Base-by-base conservation (phyloP, 805 yeast genomes). In the Lipomyces spencermartinsiae region DNA sequence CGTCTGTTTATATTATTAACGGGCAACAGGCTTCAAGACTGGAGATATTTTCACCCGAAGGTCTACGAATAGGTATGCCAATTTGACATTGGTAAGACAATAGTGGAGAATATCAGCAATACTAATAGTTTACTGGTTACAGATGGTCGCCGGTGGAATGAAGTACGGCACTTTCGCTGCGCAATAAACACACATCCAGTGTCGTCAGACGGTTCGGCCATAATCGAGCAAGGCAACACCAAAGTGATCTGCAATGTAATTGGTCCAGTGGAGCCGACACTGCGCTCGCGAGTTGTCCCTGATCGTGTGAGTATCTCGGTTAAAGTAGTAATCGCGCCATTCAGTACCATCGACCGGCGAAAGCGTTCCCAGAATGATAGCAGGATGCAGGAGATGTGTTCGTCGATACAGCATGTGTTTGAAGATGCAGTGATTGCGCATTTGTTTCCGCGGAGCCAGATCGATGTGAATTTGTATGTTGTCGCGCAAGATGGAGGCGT, bases 101-200 rank as follows among this genome's bases (percentile, higher is more conserved):
- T 16, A 34, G 25, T 55, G 29, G 3, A 9, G 25, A 4, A 25
- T 14, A 22, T 29, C 19, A 12, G n/a, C 29, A 14, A 22, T 39
- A 22, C 56, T 57, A 37, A 55, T 9, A n/a, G 5, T n/a, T 16
- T 54, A 12, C 31, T 39, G 29, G 19, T n/a, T 7, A 10, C 66
- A 14, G 98, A 95, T 77, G 99, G 99, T 1, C 87, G 99, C 74
- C 84, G 99, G 70, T 93, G 95, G 93, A 92, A 94, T 75, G 99
- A 95, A 78, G 83, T 93, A 57, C 87, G 98, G 61, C 84, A 88
- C 37, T 91, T 95, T 75, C 86, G 86, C 51, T 91, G 97, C 76
- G 85, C 87, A 22, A 87, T 92, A 63, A 92, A 92, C 75, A 93
- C 98, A 0, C 98, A 93, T 75, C 92, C 97, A 73, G 70, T 78